Base-by-base conservation (phyloP, 805 yeast species). In the Kodamaea jinghongensis region DNA sequence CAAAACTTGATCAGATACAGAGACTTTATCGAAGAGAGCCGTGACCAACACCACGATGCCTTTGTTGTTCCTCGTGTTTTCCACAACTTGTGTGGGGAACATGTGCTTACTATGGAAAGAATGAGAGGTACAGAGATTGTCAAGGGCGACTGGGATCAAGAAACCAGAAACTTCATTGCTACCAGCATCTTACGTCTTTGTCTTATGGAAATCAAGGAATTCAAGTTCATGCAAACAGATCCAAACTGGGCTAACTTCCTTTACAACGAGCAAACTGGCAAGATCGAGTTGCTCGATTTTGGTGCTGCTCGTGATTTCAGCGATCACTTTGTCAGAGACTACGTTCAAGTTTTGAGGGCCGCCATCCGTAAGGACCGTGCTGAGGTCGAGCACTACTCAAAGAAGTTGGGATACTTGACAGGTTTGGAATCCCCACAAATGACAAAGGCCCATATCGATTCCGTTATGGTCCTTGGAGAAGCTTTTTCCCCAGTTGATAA, bases 181-280 rank as follows among this genome's bases (percentile, higher is more conserved):
- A 77, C 86, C 3, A 76, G 83, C 48, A 81, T 93, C 38, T 85
- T 93, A 96, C 76, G 87, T 48, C 70, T 93, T 30, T 89, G 96
- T 55, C 67, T 93, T 34, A 71, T 76, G 50, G 99, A 93, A 63
- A 86, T 93, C 59, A 86, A 89, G 10, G 68, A 77, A 50, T 90
- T 84, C 67, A 77, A 76, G 54, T 91, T 83, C 65, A 93, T 93
- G 99, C 99, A 93, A 65, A 91, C 98, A 1, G 99, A 93, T 65
- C 99, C 99, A 37, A 93, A 93, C 61, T 93, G 99, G 99, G 97
- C 99, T 32, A 93, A 93, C 61, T 93, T 93, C 65, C 65, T 93
- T 44, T 89, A 86, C 67, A 89, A 93, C 55, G 70, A 70, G 25
- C 50, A 67, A n/a, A 79, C 89, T 2, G 63, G 76, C 17, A 80